Conservation (phyloP, 2,329 filamentous ascomycete genomes). For the Neonectria faginata region DNA sequence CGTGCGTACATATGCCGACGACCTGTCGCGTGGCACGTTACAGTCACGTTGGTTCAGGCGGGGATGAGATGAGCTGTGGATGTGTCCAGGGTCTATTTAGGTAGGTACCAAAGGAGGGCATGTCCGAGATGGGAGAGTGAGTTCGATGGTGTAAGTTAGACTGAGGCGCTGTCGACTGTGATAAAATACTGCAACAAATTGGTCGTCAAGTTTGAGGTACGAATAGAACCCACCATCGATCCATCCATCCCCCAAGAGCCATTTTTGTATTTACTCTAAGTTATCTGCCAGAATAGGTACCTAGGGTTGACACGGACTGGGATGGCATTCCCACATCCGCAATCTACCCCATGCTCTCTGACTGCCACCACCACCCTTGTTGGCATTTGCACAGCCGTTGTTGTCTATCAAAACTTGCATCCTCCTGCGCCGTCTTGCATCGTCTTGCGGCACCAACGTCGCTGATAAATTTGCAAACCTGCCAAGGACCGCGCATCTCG, state of each 20-base stretch:
- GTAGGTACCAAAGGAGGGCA: background rate
- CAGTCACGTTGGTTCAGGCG: slow-evolving; percentile 5
- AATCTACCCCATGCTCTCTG: slow-evolving; percentile 8
- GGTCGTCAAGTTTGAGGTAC: background rate
- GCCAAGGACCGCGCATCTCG: slow-evolving; percentile 8
- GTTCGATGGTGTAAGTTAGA: too few species aligned
- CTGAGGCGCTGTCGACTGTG: too few species aligned
- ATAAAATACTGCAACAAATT: too few species aligned
- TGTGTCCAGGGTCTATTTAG: too few species aligned
- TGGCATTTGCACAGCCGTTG: slow-evolving; percentile 13
- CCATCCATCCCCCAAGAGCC: slow-evolving; percentile 5
- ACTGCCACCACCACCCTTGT: slow-evolving; percentile 1
- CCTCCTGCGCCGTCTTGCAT: slow-evolving; percentile 5
- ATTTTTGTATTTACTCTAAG: too few species aligned
- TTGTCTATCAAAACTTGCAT: slow-evolving; percentile 15
- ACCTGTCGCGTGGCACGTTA: background rate
- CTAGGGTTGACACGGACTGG: slow-evolving; percentile 6
- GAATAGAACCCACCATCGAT: background rate
- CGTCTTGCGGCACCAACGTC: slow-evolving; percentile 1
- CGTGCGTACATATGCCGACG: background rate
- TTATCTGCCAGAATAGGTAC: too few species aligned
- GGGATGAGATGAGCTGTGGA: background rate
- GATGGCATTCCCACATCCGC: slow-evolving; percentile 21
- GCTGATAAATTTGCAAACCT: slow-evolving; percentile 5
- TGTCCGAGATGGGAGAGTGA: background rate